A percentile compares a stretch with the other conserved stretches of the same genome.
phyloP scores from a whole-genome alignment of 495 filamentous ascomycete genomes.

The Neurospora sp. region DNA sequence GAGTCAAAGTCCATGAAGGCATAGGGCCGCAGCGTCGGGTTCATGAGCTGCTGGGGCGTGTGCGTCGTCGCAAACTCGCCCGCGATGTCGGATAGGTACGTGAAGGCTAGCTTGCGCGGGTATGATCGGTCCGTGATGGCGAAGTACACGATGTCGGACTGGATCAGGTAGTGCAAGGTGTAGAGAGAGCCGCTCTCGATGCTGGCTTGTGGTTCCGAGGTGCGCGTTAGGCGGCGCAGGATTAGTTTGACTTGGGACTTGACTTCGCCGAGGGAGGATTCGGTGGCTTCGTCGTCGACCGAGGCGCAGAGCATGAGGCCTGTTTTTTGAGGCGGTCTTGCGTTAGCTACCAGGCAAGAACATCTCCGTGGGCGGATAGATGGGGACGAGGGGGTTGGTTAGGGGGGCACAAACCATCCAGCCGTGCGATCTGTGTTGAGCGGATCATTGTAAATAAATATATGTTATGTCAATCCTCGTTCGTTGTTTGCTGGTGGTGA shows the following conservation, averaged over 20 bases:
- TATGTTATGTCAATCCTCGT: neutral
- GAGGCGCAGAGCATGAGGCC: constrained; percentile 92
- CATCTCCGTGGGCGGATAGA: neutral
- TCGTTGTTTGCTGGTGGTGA: neutral
- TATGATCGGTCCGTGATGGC: constrained; percentile 89
- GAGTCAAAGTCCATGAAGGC: constrained; percentile 97
- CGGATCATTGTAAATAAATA: constrained; percentile 61
- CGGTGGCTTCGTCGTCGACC: constrained; percentile 69
- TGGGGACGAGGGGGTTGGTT: neutral
- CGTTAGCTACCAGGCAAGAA: constrained; percentile 8
- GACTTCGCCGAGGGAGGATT: constrained; percentile 72
- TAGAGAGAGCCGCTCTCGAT: constrained; percentile 69
- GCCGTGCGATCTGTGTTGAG: constrained; percentile 85
- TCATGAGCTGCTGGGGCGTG: constrained; percentile 57
- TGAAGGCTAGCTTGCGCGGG: constrained; percentile 96
- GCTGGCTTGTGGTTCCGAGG: constrained; percentile 79
- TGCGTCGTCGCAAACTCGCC: constrained; percentile 89
- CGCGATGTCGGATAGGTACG: constrained; percentile 87
- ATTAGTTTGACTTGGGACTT: constrained; percentile 87
- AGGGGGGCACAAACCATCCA: constrained; percentile 60
- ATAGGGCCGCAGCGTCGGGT: constrained; percentile 73
- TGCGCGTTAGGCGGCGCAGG: constrained; percentile 72
- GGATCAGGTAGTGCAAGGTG: constrained; percentile 84
- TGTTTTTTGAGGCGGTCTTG: constrained; percentile 20
- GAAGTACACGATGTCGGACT: constrained; percentile 74